Percentiles rank a stretch among this genome's conserved stretches.
Evolutionary conservation across 2,329 filamentous ascomycete species (phyloP).

Genomic region (Xylariaceae sp.): DNA sequence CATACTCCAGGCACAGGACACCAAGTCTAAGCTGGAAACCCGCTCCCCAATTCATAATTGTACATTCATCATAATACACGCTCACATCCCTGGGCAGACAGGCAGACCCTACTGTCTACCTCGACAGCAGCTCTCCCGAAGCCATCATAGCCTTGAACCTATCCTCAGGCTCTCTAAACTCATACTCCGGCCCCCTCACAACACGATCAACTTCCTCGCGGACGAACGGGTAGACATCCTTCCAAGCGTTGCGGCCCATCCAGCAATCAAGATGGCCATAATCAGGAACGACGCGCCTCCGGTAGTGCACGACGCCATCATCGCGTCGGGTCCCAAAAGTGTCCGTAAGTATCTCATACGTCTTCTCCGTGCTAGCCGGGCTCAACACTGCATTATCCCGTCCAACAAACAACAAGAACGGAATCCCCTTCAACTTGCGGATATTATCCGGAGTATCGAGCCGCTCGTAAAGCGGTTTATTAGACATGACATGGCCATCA

Average conservation of each 20-base stretch:
- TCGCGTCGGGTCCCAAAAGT: constrained; percentile 40
- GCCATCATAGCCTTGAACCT: constrained; percentile 40
- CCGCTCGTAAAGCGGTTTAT: constrained; percentile 43
- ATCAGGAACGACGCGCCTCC: constrained; percentile 49
- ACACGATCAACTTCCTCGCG: constrained; percentile 53
- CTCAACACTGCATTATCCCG: constrained; percentile 54
- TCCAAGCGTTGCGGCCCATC: constrained; percentile 58
- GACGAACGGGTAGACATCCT: constrained; percentile 56
- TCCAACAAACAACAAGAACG: constrained; percentile 54
- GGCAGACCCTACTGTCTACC: too few species aligned
- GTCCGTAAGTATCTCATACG: constrained; percentile 50
- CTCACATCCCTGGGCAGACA: too few species aligned
- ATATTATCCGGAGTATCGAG: constrained; percentile 51
- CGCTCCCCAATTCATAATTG: too few species aligned
- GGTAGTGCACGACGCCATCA: constrained; percentile 43
- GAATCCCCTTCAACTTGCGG: constrained; percentile 46
- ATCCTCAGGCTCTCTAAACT: constrained; percentile 42
- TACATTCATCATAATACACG: too few species aligned
- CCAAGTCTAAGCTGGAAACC: too few species aligned
- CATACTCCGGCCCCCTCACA: constrained; percentile 38
- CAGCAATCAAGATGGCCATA: constrained; percentile 61
- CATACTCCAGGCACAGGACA: too few species aligned
- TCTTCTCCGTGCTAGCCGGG: constrained; percentile 49
- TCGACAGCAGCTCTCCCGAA: constrained; percentile 34
- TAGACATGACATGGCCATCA: constrained; percentile 48